A percentile compares a stretch with the other conserved stretches of the same genome.
Evolutionary conservation across 2,329 filamentous ascomycete species (phyloP).

Genomic region (Fusarium chuoi): DNA sequence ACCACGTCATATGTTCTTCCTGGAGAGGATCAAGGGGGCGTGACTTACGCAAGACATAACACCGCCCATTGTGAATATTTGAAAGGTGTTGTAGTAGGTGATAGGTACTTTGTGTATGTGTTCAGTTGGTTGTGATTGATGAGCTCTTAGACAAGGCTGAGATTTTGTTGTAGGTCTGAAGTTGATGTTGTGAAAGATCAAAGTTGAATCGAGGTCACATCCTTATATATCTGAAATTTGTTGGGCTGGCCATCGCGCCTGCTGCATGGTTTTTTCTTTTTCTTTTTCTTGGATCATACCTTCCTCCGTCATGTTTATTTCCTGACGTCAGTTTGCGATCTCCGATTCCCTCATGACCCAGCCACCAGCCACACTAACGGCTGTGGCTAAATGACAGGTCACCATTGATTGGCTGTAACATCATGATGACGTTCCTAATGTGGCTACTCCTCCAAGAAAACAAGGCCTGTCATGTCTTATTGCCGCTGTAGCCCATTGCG

Average conservation of each 20-base stretch:
- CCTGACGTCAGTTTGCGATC: slow-evolving; percentile 35
- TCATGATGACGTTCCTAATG: slow-evolving; percentile 20
- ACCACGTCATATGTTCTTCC: not conserved
- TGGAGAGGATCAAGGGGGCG: not conserved
- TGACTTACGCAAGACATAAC: slow-evolving; percentile 83
- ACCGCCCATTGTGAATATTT: slow-evolving; percentile 72
- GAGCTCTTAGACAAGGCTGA: not conserved
- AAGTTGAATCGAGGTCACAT: not conserved
- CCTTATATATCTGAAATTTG: slow-evolving; percentile 28
- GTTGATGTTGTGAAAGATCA: slow-evolving; percentile 4
- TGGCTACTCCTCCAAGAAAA: slow-evolving; percentile 23
- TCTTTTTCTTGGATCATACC: slow-evolving; percentile 12
- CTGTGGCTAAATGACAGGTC: slow-evolving; percentile 17
- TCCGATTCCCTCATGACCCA: slow-evolving; percentile 31
- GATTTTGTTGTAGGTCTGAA: not conserved
- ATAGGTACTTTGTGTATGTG: not conserved
- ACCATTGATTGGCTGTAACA: slow-evolving; percentile 7
- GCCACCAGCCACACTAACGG: slow-evolving; percentile 22
- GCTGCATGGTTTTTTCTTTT: slow-evolving; percentile 3
- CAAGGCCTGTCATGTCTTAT: slow-evolving; percentile 24
- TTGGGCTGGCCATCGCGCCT: not conserved
- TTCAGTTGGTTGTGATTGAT: not conserved
- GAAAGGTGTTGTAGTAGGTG: slow-evolving; percentile 4
- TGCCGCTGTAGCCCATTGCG: slow-evolving; percentile 25
- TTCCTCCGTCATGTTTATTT: slow-evolving; percentile 18